phyloP scores from a whole-genome alignment of 306 rosid genomes.

The Quercus alba region DNA sequence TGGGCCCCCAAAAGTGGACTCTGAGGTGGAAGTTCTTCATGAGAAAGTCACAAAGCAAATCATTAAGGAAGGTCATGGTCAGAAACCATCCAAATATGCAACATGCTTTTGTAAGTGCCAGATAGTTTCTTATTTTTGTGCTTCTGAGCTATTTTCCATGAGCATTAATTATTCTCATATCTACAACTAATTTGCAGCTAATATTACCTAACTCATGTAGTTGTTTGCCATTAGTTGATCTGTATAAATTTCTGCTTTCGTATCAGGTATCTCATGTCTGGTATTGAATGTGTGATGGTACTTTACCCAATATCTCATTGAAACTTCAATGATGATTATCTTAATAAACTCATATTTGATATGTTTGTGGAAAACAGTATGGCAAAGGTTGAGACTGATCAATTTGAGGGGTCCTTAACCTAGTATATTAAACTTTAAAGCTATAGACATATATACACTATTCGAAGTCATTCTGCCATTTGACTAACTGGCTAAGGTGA shows the following conservation, averaged over 20 bases:
- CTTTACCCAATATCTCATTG: neutral
- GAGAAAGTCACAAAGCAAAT: conserved; percentile 84
- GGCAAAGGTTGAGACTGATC: neutral
- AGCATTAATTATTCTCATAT: neutral
- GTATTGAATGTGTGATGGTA: neutral
- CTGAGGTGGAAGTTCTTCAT: conserved; percentile 67
- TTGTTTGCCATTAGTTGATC: neutral
- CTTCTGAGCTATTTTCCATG: neutral
- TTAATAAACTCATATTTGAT: neutral
- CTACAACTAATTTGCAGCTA: neutral
- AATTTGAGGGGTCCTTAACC: neutral
- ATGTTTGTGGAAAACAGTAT: neutral
- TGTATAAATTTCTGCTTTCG: neutral
- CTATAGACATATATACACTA: no score
- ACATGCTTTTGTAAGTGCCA: conserved; percentile 83
- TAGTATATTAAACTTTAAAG: neutral
- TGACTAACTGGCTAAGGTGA: neutral
- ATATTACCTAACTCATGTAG: neutral
- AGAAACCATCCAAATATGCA: conserved; percentile 79
- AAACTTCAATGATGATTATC: neutral
- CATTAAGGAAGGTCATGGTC: conserved; percentile 84
- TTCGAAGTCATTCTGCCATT: neutral
- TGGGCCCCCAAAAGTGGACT: conserved; percentile 76
- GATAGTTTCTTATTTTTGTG: neutral
- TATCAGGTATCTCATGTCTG: neutral